These are phyloP conservation scores for Cystobasidium slooffiae DNA, from an alignment of 1,284 basidiomycete species.

Conservation along the genomic window DNA sequence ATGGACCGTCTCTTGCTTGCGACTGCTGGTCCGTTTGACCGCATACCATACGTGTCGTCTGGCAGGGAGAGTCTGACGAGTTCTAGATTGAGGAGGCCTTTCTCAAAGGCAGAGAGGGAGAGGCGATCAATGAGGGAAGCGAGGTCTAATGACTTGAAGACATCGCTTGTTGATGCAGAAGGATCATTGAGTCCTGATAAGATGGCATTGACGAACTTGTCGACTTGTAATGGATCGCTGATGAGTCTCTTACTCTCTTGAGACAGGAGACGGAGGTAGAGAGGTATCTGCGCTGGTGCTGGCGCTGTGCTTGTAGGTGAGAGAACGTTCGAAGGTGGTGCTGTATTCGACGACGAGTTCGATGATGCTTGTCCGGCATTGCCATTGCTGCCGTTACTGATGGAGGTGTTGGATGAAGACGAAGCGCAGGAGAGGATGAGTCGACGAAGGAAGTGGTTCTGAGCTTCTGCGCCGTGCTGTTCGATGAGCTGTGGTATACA, in stretches of 20 bases:
- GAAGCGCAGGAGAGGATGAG: slow-evolving; percentile 72
- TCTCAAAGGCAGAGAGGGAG: slow-evolving; percentile 23
- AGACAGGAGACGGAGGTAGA: slow-evolving; percentile 79
- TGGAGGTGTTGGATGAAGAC: slow-evolving; percentile 64
- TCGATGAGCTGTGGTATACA: slow-evolving; percentile 74
- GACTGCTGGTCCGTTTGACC: slow-evolving; percentile 23
- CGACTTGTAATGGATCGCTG: slow-evolving; percentile 81
- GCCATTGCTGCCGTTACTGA: slow-evolving; percentile 5
- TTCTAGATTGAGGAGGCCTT: slow-evolving; percentile 40
- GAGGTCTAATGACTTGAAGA: slow-evolving; percentile 40
- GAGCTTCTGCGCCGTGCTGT: slow-evolving; percentile 91
- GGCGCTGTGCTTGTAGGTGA: slow-evolving; percentile 38
- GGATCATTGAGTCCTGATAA: slow-evolving; percentile 60
- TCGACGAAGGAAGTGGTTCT: slow-evolving; percentile 91
- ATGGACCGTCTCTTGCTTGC: slow-evolving; percentile 21
- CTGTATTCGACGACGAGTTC: neutral
- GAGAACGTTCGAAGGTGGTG: slow-evolving; percentile 3
- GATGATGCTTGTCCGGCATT: neutral
- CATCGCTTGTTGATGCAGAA: slow-evolving; percentile 40
- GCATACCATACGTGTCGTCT: slow-evolving; percentile 27
- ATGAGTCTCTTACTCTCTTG: slow-evolving; percentile 83
- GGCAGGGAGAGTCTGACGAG: slow-evolving; percentile 25
- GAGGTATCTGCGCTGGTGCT: slow-evolving; percentile 59
- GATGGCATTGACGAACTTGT: slow-evolving; percentile 81
- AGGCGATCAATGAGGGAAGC: slow-evolving; percentile 25